Percentiles rank a stretch among this genome's conserved stretches.
Conservation (phyloP, 225 moss, liverwort and hornwort genomes). For the Ulota crispa region DNA sequence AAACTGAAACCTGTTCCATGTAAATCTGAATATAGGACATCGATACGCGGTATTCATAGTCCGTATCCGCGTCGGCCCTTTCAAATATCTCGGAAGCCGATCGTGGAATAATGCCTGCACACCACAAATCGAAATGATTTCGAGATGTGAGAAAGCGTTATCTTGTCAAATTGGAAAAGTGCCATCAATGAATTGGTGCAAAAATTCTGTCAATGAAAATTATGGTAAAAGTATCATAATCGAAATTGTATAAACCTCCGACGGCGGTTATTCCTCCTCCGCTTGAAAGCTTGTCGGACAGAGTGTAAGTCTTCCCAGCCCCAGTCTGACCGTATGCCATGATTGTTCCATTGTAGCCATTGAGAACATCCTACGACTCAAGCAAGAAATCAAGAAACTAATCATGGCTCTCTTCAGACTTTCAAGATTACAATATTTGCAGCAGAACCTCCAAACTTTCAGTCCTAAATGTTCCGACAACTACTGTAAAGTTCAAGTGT, state of each 20-base stretch:
- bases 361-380: constrained; percentile 63
- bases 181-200: background rate
- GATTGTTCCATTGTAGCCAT: constrained; percentile 88
- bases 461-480: background rate
- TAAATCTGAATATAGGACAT: constrained; percentile 97
- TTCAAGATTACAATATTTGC: background rate
- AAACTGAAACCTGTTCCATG: constrained; percentile 73
- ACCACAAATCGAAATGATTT: background rate
- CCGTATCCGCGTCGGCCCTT: constrained; percentile 54
- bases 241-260: constrained; percentile 36
- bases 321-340: constrained; percentile 95
- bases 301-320: constrained; percentile 90
- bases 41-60: constrained; percentile 72
- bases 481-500: background rate
- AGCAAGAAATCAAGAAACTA: constrained; percentile 15
- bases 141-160: background rate
- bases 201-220: background rate
- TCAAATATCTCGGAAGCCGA: constrained; percentile 85
- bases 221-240: background rate
- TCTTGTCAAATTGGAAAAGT: background rate
- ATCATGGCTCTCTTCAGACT: background rate
- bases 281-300: constrained; percentile 62
- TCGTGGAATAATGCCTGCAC: constrained; percentile 81
- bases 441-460: background rate
- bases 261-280: constrained; percentile 57